Conservation (phyloP, 768 basidiomycete genomes). For the Suillus subluteus region DNA sequence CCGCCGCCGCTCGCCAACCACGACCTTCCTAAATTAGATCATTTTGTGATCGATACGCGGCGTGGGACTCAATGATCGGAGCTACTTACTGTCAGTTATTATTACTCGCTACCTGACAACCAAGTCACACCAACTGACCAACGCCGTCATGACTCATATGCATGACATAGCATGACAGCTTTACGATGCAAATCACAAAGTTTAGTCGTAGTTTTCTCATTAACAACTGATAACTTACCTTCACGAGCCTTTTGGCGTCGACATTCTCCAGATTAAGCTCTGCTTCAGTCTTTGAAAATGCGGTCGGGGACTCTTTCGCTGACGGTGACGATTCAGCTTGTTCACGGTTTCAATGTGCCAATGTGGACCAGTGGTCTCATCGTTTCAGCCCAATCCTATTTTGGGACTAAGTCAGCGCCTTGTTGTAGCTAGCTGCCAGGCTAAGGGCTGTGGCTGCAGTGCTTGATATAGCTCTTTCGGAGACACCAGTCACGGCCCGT, state of each 20-base stretch:
- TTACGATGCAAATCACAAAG: neutral
- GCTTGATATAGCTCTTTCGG: constrained; percentile 12
- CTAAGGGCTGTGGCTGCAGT: constrained; percentile 9
- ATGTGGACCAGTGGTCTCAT: neutral
- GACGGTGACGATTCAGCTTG: neutral
- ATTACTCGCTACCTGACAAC: neutral
- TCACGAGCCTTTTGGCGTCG: neutral
- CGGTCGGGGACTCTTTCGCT: too few relatives aligned
- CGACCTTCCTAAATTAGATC: constrained; percentile 12
- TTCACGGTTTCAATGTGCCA: neutral
- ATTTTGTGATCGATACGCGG: neutral
- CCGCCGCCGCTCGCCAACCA: neutral
- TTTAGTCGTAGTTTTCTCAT: neutral
- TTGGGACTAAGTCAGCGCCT: constrained; percentile 3
- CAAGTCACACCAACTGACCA: constrained; percentile 1
- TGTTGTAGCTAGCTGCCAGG: neutral
- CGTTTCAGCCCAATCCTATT: constrained; percentile 4
- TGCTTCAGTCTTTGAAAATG: neutral
- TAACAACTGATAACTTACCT: neutral
- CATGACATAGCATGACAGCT: neutral
- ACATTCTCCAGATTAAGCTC: neutral
- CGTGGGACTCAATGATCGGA: neutral
- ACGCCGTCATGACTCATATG: neutral
- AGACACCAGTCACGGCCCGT: neutral
- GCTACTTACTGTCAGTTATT: neutral